Evolutionary conservation across 805 yeast genomes (phyloP).

Genomic region (Suhomyces sp.): DNA sequence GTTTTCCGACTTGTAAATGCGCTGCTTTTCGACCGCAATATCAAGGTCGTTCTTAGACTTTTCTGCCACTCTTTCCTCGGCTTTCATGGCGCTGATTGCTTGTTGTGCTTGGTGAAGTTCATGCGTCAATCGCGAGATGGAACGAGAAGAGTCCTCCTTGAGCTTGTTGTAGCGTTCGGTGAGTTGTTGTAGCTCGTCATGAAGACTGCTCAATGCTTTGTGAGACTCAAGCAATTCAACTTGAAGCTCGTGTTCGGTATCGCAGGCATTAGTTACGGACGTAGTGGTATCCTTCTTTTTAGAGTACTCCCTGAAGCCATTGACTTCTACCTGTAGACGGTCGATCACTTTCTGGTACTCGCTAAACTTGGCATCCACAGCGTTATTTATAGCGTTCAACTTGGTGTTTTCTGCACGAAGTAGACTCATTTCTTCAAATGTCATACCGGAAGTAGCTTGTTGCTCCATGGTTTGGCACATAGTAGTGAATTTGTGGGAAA

Average conservation of each 20-base stretch:
- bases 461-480: constrained; percentile 8
- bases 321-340: constrained; percentile 30
- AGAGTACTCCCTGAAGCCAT: constrained; percentile 21
- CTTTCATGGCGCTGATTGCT: constrained; percentile 13
- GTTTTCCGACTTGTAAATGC: constrained; percentile 44
- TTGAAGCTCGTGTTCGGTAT: constrained; percentile 3
- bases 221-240: constrained; percentile 19
- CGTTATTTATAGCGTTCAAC: constrained; percentile 14
- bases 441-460: neutral
- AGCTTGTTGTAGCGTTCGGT: constrained; percentile 16
- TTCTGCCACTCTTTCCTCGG: constrained; percentile 19
- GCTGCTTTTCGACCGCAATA: constrained; percentile 42
- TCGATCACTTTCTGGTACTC: constrained; percentile 32
- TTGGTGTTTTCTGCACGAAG: constrained; percentile 19
- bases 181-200: constrained; percentile 14
- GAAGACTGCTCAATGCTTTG: constrained; percentile 16
- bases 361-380: constrained; percentile 25
- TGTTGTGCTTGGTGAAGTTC: constrained; percentile 18
- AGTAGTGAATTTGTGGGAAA: constrained; percentile 18
- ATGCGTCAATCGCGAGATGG: constrained; percentile 20
- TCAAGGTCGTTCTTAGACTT: constrained; percentile 38
- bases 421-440: constrained; percentile 6
- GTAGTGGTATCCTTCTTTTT: neutral
- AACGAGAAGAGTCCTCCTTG: constrained; percentile 20
- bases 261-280: constrained; percentile 10